Percentiles rank a stretch among this genome's conserved stretches.
These are phyloP conservation scores for Quambalaria eucalypti DNA, from an alignment of 1,284 basidiomycete species.

Conservation along the genomic window DNA sequence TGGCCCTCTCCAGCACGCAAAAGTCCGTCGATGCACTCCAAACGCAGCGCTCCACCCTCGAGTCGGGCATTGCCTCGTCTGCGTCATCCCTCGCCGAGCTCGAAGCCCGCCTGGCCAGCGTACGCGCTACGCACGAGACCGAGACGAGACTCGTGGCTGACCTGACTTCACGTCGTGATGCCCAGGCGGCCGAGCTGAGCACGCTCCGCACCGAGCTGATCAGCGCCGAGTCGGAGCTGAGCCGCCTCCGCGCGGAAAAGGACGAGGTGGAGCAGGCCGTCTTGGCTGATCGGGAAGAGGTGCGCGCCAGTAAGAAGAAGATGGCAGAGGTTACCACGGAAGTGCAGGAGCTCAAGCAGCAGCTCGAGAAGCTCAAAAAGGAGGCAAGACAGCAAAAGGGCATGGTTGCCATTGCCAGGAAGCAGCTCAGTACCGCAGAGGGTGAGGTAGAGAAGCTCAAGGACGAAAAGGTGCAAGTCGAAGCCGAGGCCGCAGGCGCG, in stretches of 20 bases:
- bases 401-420: slow-evolving; percentile 82
- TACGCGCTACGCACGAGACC: slow-evolving; percentile 66
- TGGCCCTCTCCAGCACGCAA: slow-evolving; percentile 29
- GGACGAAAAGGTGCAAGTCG: slow-evolving; percentile 52
- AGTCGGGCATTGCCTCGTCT: slow-evolving; percentile 19
- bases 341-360: slow-evolving; percentile 62
- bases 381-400: slow-evolving; percentile 94
- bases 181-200: slow-evolving; percentile 69
- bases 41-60: slow-evolving; percentile 19
- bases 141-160: slow-evolving; percentile 68
- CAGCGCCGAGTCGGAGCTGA: slow-evolving; percentile 80
- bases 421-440: slow-evolving; percentile 81
- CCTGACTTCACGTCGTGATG: slow-evolving; percentile 62
- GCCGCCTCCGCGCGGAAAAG: slow-evolving; percentile 79
- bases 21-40: slow-evolving; percentile 30
- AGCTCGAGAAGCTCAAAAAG: slow-evolving; percentile 80
- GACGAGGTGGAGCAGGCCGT: slow-evolving; percentile 79
- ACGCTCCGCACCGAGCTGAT: slow-evolving; percentile 73
- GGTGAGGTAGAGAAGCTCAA: slow-evolving; percentile 62
- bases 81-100: slow-evolving; percentile 31
- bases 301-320: slow-evolving; percentile 71
- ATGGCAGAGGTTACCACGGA: slow-evolving; percentile 73
- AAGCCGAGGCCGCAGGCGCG: background rate
- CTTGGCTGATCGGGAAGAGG: slow-evolving; percentile 87
- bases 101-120: slow-evolving; percentile 41